Evolutionary conservation across 495 filamentous ascomycete genomes (phyloP), one percentile per base, ranked within the genome.

Genomic region (Acidomyces sp.): DNA sequence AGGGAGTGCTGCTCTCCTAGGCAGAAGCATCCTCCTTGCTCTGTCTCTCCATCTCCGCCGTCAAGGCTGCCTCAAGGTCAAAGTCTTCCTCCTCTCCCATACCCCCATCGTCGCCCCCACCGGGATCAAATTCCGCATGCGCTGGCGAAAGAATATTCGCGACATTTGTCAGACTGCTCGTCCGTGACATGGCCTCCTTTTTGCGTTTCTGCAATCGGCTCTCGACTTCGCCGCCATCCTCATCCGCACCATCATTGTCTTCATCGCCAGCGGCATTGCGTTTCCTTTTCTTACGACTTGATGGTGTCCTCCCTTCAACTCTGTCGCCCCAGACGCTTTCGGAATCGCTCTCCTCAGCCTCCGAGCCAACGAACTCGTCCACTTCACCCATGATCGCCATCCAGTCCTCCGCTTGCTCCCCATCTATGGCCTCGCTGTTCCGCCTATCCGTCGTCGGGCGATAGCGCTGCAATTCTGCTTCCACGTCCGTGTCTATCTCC

Each of bases 291-390:
- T 37, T 52, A 45, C 9, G 36, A 42, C 11, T 50, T 37, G 38
- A 39, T 27, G 37, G 49, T n/a, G 38, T 47, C 26, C 10, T 34
- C 10, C 38, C 21, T 26, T 22, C 21, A 5, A n/a, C 35, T 33
- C 24, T 26, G n/a, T n/a, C n/a, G n/a, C n/a, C n/a, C n/a, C n/a
- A n/a, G 27, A 34, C 19, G 15, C 11, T 50, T 56, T 24, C 59
- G 55, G 6, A 13, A 31, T 72, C 67, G 12, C 42, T 45, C 19
- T 51, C 54, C 6, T 65, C 78, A 32, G 75, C 75, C 15, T 78
- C 74, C 17, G 68, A 72, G 10, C 70, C 79, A 44, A 90, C 62
- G 49, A 90, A 92, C 13, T 86, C 83, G 29, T 75, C 69, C 4
- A 90, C 60, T 53, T 92, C 85, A 34, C 80, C 78, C 46, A 84